Conservation (phyloP, 306 rosid species). For the Citrullus colocynthis region DNA sequence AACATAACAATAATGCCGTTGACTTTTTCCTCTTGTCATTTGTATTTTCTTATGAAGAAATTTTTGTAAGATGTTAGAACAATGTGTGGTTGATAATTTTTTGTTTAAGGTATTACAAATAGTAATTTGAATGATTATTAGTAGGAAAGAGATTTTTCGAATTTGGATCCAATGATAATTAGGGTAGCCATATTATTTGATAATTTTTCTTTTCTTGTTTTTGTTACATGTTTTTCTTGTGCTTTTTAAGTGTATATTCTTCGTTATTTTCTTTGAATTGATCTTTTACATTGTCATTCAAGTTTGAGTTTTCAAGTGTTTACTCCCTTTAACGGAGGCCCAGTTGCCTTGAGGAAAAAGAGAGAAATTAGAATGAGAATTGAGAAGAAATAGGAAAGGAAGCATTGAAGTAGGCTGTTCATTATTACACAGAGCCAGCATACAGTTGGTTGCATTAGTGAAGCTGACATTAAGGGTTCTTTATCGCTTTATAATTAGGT, state of each 20-base stretch:
- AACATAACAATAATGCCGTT: background rate
- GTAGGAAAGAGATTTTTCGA: background rate
- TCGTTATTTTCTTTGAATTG: background rate
- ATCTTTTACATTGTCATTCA: background rate
- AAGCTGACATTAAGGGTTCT: conserved; percentile 2
- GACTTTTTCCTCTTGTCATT: background rate
- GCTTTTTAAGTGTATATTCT: background rate
- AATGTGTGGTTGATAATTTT: too few species aligned
- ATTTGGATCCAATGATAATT: background rate
- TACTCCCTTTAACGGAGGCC: background rate
- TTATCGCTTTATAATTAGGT: conserved; percentile 5
- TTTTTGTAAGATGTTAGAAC: too few species aligned
- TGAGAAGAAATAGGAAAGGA: background rate
- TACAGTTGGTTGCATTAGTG: conserved; percentile 11
- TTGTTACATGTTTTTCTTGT: background rate
- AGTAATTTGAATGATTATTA: too few species aligned
- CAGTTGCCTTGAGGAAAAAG: background rate
- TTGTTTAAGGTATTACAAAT: too few species aligned
- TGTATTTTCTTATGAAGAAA: too few species aligned
- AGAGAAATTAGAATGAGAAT: background rate
- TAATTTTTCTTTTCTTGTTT: too few species aligned
- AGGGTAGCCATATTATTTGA: background rate
- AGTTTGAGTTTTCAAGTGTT: background rate
- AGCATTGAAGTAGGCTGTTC: conserved; percentile 4
- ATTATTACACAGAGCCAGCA: conserved; percentile 4